Percentiles rank a stretch among this genome's conserved stretches.
These are phyloP conservation scores for Paraphoma chrysanthemicola DNA, from an alignment of 2,329 filamentous ascomycete genomes.

Conservation along the genomic window DNA sequence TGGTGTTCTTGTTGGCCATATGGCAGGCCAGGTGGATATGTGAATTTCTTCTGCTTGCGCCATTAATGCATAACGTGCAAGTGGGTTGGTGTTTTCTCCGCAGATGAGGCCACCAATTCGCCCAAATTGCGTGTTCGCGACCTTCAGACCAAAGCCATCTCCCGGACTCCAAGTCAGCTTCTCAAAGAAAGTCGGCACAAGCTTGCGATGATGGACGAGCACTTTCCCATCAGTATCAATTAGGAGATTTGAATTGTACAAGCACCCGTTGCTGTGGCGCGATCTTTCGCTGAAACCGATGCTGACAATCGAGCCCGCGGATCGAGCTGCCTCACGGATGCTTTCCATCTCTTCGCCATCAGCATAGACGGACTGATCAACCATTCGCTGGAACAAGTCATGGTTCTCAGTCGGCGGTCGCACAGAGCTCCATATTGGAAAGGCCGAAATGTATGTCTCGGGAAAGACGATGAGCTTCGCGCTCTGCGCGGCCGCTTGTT, in stretches of 20 bases:
- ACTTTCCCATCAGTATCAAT: constrained; percentile 55
- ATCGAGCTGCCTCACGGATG: constrained; percentile 43
- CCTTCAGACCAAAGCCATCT: constrained; percentile 58
- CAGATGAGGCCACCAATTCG: constrained; percentile 61
- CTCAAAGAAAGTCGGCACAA: constrained; percentile 65
- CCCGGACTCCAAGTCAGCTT: constrained; percentile 63
- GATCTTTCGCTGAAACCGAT: constrained; percentile 60
- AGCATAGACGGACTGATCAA: constrained; percentile 52
- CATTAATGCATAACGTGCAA: constrained; percentile 61
- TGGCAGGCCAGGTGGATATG: constrained; percentile 62
- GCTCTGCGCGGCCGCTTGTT: constrained; percentile 50
- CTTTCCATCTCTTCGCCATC: constrained; percentile 55
- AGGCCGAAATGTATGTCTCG: constrained; percentile 61
- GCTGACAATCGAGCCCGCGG: constrained; percentile 52
- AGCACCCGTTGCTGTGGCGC: constrained; percentile 52
- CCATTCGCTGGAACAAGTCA: constrained; percentile 56
- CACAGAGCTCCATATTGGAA: constrained; percentile 60
- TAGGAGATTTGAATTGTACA: constrained; percentile 62
- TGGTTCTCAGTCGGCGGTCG: constrained; percentile 60
- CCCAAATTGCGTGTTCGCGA: constrained; percentile 55
- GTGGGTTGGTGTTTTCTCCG: constrained; percentile 65
- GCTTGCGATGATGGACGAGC: constrained; percentile 60
- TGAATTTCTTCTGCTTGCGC: constrained; percentile 64
- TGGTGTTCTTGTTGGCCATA: constrained; percentile 58
- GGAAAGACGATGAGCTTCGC: constrained; percentile 63